These are phyloP conservation scores for Plasmodium sp. DNA, from an alignment of 169 alveolate genomes.

Conservation along the genomic window DNA sequence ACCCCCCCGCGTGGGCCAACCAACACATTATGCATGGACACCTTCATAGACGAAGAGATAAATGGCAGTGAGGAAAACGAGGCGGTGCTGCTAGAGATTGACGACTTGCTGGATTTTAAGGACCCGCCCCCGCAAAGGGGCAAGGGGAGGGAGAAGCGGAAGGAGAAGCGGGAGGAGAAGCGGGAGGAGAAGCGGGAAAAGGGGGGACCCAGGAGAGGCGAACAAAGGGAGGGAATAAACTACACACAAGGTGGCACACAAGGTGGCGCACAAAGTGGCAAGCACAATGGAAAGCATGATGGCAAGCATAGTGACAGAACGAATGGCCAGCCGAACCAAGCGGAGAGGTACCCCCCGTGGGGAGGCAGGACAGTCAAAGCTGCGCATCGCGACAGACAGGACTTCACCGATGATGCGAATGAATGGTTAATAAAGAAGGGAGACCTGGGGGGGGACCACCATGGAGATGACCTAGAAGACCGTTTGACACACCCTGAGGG, in stretches of 20 bases:
- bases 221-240: neutral
- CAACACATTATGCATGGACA: conserved; percentile 61
- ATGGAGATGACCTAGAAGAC: neutral
- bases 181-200: neutral
- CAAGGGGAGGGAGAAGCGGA: neutral
- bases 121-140: neutral
- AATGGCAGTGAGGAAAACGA: conserved; percentile 56
- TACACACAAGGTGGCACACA: neutral
- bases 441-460: neutral
- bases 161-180: neutral
- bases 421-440: conserved; percentile 21
- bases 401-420: conserved; percentile 11
- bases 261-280: neutral
- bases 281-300: neutral
- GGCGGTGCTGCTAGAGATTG: conserved; percentile 35
- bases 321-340: neutral
- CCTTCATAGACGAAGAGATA: conserved; percentile 66
- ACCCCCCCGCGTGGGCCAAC: neutral
- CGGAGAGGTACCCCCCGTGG: neutral
- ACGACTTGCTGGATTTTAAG: conserved; percentile 4
- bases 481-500: neutral
- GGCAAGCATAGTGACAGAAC: neutral
- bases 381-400: neutral
- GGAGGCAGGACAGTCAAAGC: neutral
- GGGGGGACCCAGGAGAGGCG: neutral